These are phyloP conservation scores for Camillea tinctor DNA, from an alignment of 2,329 filamentous ascomycete species.

Conservation along the genomic window DNA sequence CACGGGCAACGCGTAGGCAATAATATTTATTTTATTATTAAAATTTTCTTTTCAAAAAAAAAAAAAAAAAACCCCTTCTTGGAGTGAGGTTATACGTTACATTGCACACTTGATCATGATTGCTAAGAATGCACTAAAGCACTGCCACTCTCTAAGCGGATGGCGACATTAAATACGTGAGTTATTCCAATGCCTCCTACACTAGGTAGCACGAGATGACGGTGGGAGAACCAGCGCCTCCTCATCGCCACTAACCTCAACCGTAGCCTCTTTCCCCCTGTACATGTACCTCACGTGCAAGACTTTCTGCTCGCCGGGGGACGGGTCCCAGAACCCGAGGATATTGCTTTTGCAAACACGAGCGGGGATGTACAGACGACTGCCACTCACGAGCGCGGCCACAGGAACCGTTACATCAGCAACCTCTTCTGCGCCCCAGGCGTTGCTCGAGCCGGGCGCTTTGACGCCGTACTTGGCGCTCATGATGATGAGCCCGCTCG, in stretches of 20 bases:
- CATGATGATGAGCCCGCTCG: constrained; percentile 46
- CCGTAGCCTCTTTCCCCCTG: constrained; percentile 33
- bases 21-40: too few relatives aligned
- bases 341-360: constrained; percentile 44
- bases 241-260: constrained; percentile 36
- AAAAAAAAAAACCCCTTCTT: too few relatives aligned
- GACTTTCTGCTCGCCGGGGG: constrained; percentile 42
- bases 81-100: too few relatives aligned
- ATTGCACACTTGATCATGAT: too few relatives aligned
- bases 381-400: constrained; percentile 43
- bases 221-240: constrained; percentile 33
- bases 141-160: too few relatives aligned
- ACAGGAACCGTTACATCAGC: constrained; percentile 50
- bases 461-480: constrained; percentile 48
- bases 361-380: constrained; percentile 37
- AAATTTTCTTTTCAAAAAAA: too few relatives aligned
- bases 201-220: background rate
- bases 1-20: background rate
- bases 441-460: constrained; percentile 24
- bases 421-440: constrained; percentile 40
- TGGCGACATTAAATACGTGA: too few relatives aligned
- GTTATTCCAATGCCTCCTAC: background rate
- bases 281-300: constrained; percentile 46
- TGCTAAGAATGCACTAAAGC: too few relatives aligned
- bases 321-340: constrained; percentile 52